Evolutionary conservation across 106 monocot species (phyloP).

Genomic region (Xerophyta viscosa): DNA sequence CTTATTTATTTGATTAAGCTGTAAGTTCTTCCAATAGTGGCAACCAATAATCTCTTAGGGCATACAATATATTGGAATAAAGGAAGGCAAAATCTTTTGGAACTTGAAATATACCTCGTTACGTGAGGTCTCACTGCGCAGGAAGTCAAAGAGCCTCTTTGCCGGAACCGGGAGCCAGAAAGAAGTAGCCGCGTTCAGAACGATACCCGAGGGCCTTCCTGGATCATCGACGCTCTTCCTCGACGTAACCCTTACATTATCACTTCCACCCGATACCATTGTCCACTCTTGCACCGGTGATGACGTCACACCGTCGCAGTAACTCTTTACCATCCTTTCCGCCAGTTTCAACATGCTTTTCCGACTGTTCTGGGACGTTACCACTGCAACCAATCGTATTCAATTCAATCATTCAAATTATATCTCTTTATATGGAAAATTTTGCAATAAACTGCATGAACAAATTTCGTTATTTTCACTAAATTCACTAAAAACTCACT

Average conservation of each 20-base stretch:
- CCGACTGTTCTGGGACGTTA: conserved; percentile 66
- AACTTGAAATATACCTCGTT: conserved; percentile 51
- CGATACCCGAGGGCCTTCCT: conserved; percentile 64
- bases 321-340: conserved; percentile 87
- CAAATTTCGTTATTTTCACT: too few relatives aligned
- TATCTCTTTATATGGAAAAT: too few relatives aligned
- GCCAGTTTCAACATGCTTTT: conserved; percentile 92
- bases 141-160: conserved; percentile 85
- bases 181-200: conserved; percentile 81
- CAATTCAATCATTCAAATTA: too few relatives aligned
- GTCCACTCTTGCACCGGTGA: conserved; percentile 76
- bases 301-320: conserved; percentile 73
- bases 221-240: conserved; percentile 83
- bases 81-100: too few relatives aligned
- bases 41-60: too few relatives aligned
- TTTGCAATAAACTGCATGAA: too few relatives aligned
- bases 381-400: too few relatives aligned
- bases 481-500: too few relatives aligned
- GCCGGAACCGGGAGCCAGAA: conserved; percentile 81
- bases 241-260: conserved; percentile 81
- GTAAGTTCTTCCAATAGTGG: too few relatives aligned
- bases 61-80: too few relatives aligned
- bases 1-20: too few relatives aligned
- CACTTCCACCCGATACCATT: conserved; percentile 63
- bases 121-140: conserved; percentile 70